phyloP scores from a whole-genome alignment of 306 rosid species.

The Herpetospermum pedunculosum region DNA sequence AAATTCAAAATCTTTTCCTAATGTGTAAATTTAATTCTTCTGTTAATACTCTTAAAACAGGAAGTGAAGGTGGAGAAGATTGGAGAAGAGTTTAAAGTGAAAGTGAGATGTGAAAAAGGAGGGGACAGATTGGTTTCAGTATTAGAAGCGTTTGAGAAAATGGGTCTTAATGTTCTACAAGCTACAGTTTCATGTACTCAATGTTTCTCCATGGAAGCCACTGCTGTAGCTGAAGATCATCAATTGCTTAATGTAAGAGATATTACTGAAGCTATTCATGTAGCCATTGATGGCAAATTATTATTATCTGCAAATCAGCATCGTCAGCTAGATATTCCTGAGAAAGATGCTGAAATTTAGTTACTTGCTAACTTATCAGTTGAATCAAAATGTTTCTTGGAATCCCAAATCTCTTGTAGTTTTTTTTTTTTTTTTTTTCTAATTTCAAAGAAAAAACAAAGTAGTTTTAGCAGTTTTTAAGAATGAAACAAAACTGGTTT shows the following conservation, averaged over 20 bases:
- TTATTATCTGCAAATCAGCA: not conserved
- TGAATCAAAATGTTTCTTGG: not conserved
- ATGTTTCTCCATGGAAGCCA: conserved; percentile 53
- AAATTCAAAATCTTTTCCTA: not conserved
- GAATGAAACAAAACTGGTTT: not conserved
- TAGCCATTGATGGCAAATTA: conserved; percentile 25
- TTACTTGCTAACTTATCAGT: not conserved
- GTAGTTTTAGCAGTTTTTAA: not conserved
- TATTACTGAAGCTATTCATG: conserved; percentile 28
- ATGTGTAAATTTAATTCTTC: not conserved
- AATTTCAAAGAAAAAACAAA: not conserved
- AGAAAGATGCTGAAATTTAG: not conserved
- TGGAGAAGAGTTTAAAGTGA: conserved; percentile 36
- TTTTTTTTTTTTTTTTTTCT: not conserved
- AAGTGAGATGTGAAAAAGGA: conserved; percentile 45
- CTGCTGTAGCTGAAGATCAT: conserved; percentile 38
- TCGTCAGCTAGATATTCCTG: not conserved
- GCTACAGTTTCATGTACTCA: conserved; percentile 63
- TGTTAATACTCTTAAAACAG: conserved; percentile 14
- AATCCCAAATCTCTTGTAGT: not conserved
- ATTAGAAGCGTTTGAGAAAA: conserved; percentile 51
- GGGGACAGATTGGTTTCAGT: conserved; percentile 50
- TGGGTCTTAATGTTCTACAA: conserved; percentile 44
- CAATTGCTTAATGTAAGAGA: conserved; percentile 23
- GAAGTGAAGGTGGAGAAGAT: conserved; percentile 69